Evolutionary conservation across 2,329 filamentous ascomycete species (phyloP).

Genomic region (Monosporascus sp.): DNA sequence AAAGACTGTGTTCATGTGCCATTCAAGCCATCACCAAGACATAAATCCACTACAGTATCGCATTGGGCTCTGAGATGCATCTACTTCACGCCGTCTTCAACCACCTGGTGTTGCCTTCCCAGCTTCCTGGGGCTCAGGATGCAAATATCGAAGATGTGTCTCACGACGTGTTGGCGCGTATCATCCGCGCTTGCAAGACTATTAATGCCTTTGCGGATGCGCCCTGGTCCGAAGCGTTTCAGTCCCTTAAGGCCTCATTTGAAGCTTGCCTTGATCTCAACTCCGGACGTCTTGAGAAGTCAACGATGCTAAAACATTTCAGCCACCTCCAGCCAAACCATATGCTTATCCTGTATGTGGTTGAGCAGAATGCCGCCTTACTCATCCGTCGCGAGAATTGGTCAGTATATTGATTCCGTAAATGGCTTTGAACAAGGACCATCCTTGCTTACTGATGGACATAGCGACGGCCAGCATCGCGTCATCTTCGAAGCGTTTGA

Average conservation of each 20-base stretch:
- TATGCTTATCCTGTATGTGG: conserved; percentile 17
- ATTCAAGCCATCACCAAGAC: no score
- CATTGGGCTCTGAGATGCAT: background rate
- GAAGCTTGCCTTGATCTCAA: conserved; percentile 14
- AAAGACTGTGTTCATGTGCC: no score
- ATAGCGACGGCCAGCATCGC: conserved; percentile 11
- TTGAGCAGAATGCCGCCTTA: conserved; percentile 21
- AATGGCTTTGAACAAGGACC: no score
- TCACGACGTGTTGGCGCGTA: conserved; percentile 17
- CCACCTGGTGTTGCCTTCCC: conserved; percentile 38
- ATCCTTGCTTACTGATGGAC: background rate
- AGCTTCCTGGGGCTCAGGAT: conserved; percentile 31
- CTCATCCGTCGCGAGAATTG: conserved; percentile 13
- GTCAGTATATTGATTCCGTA: conserved; percentile 8
- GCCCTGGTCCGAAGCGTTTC: conserved; percentile 13
- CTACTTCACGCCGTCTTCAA: conserved; percentile 26
- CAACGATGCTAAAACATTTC: conserved; percentile 9
- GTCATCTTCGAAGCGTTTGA: conserved; percentile 55
- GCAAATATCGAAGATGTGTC: conserved; percentile 22
- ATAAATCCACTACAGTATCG: no score
- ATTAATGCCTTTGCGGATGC: background rate
- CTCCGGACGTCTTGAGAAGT: conserved; percentile 13
- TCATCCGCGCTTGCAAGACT: conserved; percentile 14
- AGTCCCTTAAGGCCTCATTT: conserved; percentile 8
- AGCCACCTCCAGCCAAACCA: conserved; percentile 4